Evolutionary conservation across 495 filamentous ascomycete species (phyloP).

Genomic region (Hypomontagnella submonticulosa): DNA sequence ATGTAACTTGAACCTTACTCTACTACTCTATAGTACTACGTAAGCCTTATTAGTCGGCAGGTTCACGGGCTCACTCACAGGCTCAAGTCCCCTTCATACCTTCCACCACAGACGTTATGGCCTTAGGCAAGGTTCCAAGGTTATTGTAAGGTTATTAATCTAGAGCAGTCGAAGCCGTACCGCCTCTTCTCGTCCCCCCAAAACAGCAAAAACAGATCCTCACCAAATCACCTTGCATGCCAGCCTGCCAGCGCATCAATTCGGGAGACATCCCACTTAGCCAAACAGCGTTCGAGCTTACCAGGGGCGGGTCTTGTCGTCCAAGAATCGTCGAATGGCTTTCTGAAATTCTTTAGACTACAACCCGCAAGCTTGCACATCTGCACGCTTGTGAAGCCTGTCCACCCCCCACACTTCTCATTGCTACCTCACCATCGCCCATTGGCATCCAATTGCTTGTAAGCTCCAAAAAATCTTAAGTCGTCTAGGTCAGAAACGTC

Average conservation of each 20-base stretch:
- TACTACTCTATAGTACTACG: not conserved
- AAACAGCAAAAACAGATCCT: conserved; percentile 10
- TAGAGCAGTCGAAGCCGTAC: conserved; percentile 13
- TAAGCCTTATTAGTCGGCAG: conserved; percentile 16
- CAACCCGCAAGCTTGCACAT: conserved; percentile 17
- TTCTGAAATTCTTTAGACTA: conserved; percentile 35
- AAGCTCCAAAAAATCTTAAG: conserved; percentile 36
- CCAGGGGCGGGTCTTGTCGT: conserved; percentile 41
- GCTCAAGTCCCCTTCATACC: not conserved
- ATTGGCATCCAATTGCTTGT: conserved; percentile 43
- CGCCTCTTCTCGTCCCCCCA: conserved; percentile 24
- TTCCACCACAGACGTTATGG: not conserved
- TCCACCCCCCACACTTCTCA: conserved; percentile 40
- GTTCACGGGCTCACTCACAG: conserved; percentile 2
- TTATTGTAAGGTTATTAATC: conserved; percentile 7
- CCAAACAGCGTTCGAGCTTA: conserved; percentile 41
- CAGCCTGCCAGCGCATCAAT: conserved; percentile 44
- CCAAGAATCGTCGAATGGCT: conserved; percentile 38
- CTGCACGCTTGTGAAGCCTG: conserved; percentile 15
- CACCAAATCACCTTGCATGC: conserved; percentile 45
- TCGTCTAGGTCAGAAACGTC: conserved; percentile 33
- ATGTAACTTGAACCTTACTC: conserved; percentile 14
- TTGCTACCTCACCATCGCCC: conserved; percentile 41
- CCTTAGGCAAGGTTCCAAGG: not conserved
- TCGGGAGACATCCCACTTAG: conserved; percentile 39